Conservation (phyloP, 2,329 filamentous ascomycete species). For the Neurospora sp. region DNA sequence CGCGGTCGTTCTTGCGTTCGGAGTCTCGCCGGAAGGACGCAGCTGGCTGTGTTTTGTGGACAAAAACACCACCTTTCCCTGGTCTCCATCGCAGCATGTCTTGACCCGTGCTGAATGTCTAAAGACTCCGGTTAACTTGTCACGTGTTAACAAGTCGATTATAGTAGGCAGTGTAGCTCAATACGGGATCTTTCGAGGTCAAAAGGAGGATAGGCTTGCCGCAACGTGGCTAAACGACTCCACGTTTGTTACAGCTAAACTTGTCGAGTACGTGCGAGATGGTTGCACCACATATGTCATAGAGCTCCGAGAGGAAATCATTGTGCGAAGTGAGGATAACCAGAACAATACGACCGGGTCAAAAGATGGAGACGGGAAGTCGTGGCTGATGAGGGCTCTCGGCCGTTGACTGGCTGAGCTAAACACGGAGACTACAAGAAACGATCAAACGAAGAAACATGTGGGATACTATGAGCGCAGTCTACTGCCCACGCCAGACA, state of each 20-base stretch:
- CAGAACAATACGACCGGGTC: background rate
- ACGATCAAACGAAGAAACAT: background rate
- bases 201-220: background rate
- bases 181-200: background rate
- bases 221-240: background rate
- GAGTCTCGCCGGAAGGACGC: background rate
- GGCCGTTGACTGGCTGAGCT: background rate
- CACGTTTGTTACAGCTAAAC: background rate
- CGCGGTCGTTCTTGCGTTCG: background rate
- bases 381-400: background rate
- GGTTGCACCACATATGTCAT: background rate
- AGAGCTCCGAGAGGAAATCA: background rate
- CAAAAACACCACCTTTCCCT: background rate
- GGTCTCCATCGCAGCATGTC: background rate
- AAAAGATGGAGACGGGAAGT: background rate
- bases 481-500: background rate
- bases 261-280: background rate
- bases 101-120: background rate
- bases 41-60: background rate
- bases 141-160: background rate
- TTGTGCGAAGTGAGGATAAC: background rate
- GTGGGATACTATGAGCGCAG: background rate
- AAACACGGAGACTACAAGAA: background rate
- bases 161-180: background rate
- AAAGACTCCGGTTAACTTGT: background rate